Evolutionary conservation across 2,329 filamentous ascomycete genomes (phyloP), one percentile per base, ranked within the genome.

Genomic region (Endoconidiophora laricicola): DNA sequence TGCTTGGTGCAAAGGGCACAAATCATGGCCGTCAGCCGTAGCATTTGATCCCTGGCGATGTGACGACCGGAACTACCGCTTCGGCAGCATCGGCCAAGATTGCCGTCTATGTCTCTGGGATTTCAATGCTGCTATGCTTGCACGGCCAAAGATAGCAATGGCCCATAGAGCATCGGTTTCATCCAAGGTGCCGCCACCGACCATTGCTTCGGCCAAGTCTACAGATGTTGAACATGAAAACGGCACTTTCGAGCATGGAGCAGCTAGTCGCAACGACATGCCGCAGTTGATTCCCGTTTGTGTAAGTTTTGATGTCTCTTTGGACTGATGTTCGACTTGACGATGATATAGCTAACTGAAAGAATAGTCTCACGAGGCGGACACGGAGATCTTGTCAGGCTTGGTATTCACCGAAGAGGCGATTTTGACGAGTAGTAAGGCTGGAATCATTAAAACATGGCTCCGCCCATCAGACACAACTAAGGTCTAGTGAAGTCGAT

Each of bases 21-120:
- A 93, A 56, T 94, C 87, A 3, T 98, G 87, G 87, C 88, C 98
- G 0, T 87, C 86, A 3, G 79, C 81, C 14, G 86, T 98, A 38
- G 86, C 86, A 3, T 98, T 96, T 62, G 91, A 98, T 62, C 87
- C 87, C 0, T 98, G 91, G 91, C 77, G 88, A 55, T 98, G 91
- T 60, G 91, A 98, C 60, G 86, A 94, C 61, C 79, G 83, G 58
- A 96, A 86, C 58, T 98, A 98, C 65, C 78, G 91, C 1, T 94
- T 98, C 59, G 91, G 91, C 26, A 94, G 86, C 59, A 90, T 98
- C 1, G 91, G 90, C 12, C 90, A 96, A 61, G 91, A 98, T 62
- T 86, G 88, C 58, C 75, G 87, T 52, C 69, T 98, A 16, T 77
- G 94, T 53, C 69, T 98, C 10, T 98, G 91, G 91, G 91, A 98